Evolutionary conservation across 1,284 basidiomycete species (phyloP), one percentile per base, ranked within the genome.

Genomic region (Sanghuangporus baumii): DNA sequence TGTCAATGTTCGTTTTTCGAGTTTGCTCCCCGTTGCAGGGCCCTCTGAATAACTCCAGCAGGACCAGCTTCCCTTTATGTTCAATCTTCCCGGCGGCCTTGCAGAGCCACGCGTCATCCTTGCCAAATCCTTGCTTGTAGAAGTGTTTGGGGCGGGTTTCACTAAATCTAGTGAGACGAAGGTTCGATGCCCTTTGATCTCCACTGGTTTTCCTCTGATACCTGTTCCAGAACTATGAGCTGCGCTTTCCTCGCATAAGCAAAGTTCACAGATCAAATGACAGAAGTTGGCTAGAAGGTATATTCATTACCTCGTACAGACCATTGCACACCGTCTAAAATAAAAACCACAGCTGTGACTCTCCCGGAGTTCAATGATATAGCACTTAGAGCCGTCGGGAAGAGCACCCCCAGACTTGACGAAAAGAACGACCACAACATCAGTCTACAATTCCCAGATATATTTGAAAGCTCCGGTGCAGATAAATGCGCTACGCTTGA

Each of bases 101-200:
- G 67, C 73, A 0, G 73, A 76, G 2, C 93, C 93, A 1, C 71
- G 75, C 0, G 73, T 86, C 1, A 72, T 94, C 59, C 76, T 94
- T 31, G 74, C 76, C 7, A 74, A 75, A 18, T 92, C 92, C 0
- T 70, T 93, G 16, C 77, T 91, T 4, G 86, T 80, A 1, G 91
- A 94, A 68, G 69, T 95, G 1, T 87, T 84, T 68, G 93, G 93
- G 5, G 92, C 89, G 1, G 88, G 92, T 0, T 95, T 94, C 70
- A 88, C 87, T 46, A 89, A 88, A 23, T 23, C 31, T 20, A 69
- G 74, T 84, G 9, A 76, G 77, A 0, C 68, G 75, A 31, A 83
- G 80, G 67, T 75, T 80, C 66, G 91, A 91, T 60, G 61, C 80
- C 71, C 18, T 8, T 43, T 41, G 31, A 12, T 26, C 14, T 34